Percentiles rank a stretch among this genome's conserved stretches.
These are phyloP conservation scores for Paracorniculantispora psalliotae DNA, from an alignment of 2,329 filamentous ascomycete genomes.

Conservation along the genomic window DNA sequence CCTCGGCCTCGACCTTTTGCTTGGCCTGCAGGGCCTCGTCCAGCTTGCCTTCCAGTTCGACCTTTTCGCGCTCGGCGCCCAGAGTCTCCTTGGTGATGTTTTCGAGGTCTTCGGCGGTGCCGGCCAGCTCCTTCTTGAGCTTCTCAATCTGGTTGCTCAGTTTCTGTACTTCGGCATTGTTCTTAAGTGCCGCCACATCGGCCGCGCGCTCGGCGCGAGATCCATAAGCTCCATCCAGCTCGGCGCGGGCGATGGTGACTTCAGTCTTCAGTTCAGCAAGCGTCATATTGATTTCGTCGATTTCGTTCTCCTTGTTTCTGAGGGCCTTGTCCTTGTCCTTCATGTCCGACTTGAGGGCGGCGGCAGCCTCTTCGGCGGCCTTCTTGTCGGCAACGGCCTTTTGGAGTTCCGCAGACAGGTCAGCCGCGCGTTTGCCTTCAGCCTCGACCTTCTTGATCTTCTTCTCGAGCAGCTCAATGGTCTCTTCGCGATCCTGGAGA, in stretches of 20 bases:
- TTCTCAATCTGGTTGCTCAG: constrained; percentile 44
- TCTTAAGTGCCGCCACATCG: constrained; percentile 51
- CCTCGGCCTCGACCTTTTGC: constrained; percentile 40
- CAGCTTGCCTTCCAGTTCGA: constrained; percentile 38
- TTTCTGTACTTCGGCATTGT: constrained; percentile 39
- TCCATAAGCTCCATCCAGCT: constrained; percentile 58
- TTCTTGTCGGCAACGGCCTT: constrained; percentile 21
- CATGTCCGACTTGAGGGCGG: constrained; percentile 17
- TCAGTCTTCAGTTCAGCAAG: constrained; percentile 58
- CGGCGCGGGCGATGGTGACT: constrained; percentile 55
- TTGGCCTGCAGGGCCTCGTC: constrained; percentile 33
- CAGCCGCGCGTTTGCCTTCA: constrained; percentile 25
- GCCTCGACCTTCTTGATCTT: constrained; percentile 31
- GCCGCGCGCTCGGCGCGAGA: constrained; percentile 54
- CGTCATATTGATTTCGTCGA: constrained; percentile 46
- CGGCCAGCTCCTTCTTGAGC: constrained; percentile 46
- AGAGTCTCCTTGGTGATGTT: constrained; percentile 50
- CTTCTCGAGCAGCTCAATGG: constrained; percentile 39
- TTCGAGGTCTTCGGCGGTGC: constrained; percentile 48
- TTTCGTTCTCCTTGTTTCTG: constrained; percentile 45
- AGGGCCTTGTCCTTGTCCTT: constrained; percentile 38
- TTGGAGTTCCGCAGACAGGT: constrained; percentile 26
- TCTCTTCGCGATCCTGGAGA: constrained; percentile 39
- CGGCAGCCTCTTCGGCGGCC: constrained; percentile 15
- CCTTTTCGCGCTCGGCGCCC: constrained; percentile 45